Base-by-base conservation (phyloP, 2,329 filamentous ascomycete species). In the Talaromyces rugulosus region DNA sequence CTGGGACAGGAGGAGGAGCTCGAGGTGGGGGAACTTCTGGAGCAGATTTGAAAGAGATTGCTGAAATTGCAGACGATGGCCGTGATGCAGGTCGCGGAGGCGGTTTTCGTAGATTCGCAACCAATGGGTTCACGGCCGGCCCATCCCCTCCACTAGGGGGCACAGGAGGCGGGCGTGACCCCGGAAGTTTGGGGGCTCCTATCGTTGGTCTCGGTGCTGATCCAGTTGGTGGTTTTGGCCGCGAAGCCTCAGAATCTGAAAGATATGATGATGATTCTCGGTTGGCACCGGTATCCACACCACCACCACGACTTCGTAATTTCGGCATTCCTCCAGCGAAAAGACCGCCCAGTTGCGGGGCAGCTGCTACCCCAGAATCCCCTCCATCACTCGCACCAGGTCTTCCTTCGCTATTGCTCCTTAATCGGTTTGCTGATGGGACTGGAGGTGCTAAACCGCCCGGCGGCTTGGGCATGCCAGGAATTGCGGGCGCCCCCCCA, bases 301-400 rank as follows among this genome's bases (percentile, higher is more conserved):
- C 89, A 55, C 89, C 89, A 55, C 91, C 93, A 61, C 92, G 90
- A 80, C 96, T 97, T 75, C 91, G 90, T 71, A 99, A 75, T 79
- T 97, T 98, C 2, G 95, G 95, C 86, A 98, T 98, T 42, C 94
- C 95, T 40, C 92, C 93, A 1, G 91, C 92, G 72, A 99, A 96
- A 30, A 99, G 76, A 1, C 95, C 95, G 33, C 82, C 94, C 11
- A 98, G 77, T 73, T 97, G 94, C 11, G 92, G 92, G 55, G 91
- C 86, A 23, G 86, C 76, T 27, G 88, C 85, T 67, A 83, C 76
- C 1, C 77, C 73, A 3, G 76, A 72, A 59, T 72, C 73, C 44
- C 73, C 72, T 64, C 82, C 78, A 65, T 79, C 77, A 53, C 82
- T 81, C 59, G 70, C 69, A 31, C 71, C 73, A 16, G 74, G 70